These are phyloP conservation scores for Trichoderma sp. DNA, from an alignment of 2,329 filamentous ascomycete genomes.

Conservation along the genomic window DNA sequence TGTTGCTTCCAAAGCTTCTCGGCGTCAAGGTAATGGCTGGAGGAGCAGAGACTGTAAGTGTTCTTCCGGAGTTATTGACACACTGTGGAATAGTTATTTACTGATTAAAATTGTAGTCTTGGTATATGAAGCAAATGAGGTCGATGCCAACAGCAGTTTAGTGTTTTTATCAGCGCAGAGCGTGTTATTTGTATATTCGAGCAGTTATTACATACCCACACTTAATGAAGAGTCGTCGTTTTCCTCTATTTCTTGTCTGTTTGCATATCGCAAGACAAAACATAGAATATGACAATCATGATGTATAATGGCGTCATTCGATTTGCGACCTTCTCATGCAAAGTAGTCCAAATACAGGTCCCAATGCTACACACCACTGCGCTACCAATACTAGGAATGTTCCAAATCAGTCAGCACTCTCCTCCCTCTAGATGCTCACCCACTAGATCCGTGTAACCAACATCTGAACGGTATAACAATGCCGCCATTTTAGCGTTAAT, in stretches of 20 bases:
- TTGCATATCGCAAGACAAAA: neutral
- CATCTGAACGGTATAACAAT: neutral
- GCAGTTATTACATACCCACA: neutral
- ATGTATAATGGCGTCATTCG: neutral
- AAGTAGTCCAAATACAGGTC: neutral
- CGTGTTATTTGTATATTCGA: neutral
- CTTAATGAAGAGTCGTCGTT: neutral
- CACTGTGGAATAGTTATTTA: neutral
- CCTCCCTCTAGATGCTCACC: neutral
- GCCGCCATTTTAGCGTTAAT: conserved; percentile 25
- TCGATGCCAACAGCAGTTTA: neutral
- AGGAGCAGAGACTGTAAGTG: conserved; percentile 23
- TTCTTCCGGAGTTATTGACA: neutral
- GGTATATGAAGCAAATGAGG: conserved; percentile 1
- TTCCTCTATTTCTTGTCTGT: neutral
- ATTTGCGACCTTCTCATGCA: neutral
- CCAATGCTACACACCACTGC: neutral
- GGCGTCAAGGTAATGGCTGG: conserved; percentile 22
- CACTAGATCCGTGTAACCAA: neutral
- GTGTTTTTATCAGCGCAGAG: neutral
- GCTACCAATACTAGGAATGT: neutral
- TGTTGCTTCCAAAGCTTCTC: conserved; percentile 28
- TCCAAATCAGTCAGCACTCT: neutral
- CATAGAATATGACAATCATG: neutral
- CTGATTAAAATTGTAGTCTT: neutral